These are phyloP conservation scores for Xerocomus spinulosus DNA, from an alignment of 768 basidiomycete genomes.

Conservation along the genomic window DNA sequence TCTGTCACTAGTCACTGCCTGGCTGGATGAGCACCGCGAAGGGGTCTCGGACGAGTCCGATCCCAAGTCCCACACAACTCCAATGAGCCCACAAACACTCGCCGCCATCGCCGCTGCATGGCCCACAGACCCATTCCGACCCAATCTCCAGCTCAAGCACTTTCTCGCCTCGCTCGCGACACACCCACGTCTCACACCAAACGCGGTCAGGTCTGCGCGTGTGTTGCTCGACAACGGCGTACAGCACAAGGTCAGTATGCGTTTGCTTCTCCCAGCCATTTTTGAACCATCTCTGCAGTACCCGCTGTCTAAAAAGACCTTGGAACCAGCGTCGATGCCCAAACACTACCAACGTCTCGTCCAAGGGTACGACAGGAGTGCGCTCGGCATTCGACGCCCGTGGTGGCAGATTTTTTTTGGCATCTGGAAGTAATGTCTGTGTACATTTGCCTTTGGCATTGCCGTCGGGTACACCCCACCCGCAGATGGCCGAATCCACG, in stretches of 20 bases:
- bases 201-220: conserved; percentile 56
- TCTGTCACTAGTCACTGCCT: too few species aligned
- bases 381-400: conserved; percentile 69
- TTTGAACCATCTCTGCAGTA: conserved; percentile 43
- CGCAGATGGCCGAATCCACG: too few species aligned
- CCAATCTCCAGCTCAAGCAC: conserved; percentile 65
- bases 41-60: not conserved
- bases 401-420: conserved; percentile 84
- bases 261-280: not conserved
- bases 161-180: conserved; percentile 61
- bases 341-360: conserved; percentile 68
- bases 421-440: conserved; percentile 53
- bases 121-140: conserved; percentile 71
- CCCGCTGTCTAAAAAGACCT: conserved; percentile 55
- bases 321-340: conserved; percentile 68
- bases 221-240: conserved; percentile 52
- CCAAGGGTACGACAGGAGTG: conserved; percentile 71
- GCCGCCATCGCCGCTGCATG: conserved; percentile 55
- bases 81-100: conserved; percentile 37
- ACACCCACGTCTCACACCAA: conserved; percentile 63
- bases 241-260: conserved; percentile 48
- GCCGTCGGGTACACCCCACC: too few species aligned
- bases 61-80: conserved; percentile 17
- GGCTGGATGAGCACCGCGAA: not conserved
- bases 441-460: too few species aligned